Evolutionary conservation across 768 basidiomycete genomes (phyloP).

Genomic region (Suillus subalutaceus): DNA sequence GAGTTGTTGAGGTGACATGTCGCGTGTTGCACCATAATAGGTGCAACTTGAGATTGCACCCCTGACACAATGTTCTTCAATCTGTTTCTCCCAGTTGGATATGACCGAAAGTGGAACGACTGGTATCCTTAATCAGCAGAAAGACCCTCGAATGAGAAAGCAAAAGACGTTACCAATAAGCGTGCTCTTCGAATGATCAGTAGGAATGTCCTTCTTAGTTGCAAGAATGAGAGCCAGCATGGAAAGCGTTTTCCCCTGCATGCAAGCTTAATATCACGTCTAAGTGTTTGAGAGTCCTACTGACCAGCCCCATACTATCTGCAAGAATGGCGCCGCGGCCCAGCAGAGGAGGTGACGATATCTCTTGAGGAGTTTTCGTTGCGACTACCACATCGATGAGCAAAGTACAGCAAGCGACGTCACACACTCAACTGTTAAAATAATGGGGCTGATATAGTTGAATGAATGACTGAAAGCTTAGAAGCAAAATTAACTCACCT

Average conservation of each 20-base stretch:
- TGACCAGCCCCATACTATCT: constrained; percentile 83
- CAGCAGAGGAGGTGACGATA: constrained; percentile 52
- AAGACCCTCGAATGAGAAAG: not conserved
- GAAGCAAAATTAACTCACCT: constrained; percentile 43
- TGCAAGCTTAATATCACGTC: constrained; percentile 12
- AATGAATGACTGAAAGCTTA: not conserved
- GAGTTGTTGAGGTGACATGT: constrained; percentile 60
- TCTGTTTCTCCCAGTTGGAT: constrained; percentile 89
- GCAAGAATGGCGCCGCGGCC: constrained; percentile 88
- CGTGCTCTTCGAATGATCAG: constrained; percentile 64
- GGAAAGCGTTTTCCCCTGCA: constrained; percentile 86
- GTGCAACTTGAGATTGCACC: constrained; percentile 56
- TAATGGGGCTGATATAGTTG: constrained; percentile 52
- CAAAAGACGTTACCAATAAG: constrained; percentile 63
- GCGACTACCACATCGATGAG: constrained; percentile 52
- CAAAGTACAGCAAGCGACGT: constrained; percentile 4
- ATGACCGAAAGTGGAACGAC: constrained; percentile 84
- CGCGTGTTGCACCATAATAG: constrained; percentile 75
- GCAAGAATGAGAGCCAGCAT: constrained; percentile 82
- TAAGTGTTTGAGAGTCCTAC: constrained; percentile 6
- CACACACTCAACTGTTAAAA: constrained; percentile 58
- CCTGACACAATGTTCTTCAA: constrained; percentile 67
- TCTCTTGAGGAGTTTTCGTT: constrained; percentile 76
- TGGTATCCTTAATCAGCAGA: constrained; percentile 30
- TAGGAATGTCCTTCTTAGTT: constrained; percentile 66